A percentile compares a stretch with the other conserved stretches of the same genome.
Evolutionary conservation across 768 basidiomycete genomes (phyloP).

Genomic region (Podaxis sp.): DNA sequence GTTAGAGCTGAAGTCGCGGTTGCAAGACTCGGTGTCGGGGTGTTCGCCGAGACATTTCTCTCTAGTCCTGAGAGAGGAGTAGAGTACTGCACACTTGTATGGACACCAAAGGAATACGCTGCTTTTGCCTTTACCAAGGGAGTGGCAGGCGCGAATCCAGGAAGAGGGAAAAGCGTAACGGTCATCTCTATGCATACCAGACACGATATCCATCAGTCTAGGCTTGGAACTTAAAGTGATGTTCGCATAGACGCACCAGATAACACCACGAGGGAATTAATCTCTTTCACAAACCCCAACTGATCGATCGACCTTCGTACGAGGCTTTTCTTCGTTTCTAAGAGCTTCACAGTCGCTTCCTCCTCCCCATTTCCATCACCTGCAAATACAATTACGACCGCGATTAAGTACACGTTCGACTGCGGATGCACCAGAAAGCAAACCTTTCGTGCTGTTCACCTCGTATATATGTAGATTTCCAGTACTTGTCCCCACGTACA

Average conservation of each 20-base stretch:
- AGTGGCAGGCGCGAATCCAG: constrained; percentile 68
- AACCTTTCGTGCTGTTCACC: constrained; percentile 20
- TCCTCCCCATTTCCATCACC: constrained; percentile 26
- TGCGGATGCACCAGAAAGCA: background rate
- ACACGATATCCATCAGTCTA: background rate
- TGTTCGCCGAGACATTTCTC: constrained; percentile 21
- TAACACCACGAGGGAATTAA: constrained; percentile 82
- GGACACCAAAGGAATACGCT: constrained; percentile 80
- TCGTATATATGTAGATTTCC: constrained; percentile 38
- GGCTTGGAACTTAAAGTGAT: background rate
- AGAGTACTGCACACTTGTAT: constrained; percentile 57
- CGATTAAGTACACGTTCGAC: background rate
- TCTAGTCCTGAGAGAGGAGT: constrained; percentile 26
- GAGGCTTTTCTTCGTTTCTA: constrained; percentile 68
- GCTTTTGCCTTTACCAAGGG: constrained; percentile 74
- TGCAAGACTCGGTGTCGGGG: constrained; percentile 27
- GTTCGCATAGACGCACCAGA: constrained; percentile 57
- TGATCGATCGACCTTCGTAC: constrained; percentile 81
- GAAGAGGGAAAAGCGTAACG: constrained; percentile 75
- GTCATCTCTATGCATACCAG: constrained; percentile 54
- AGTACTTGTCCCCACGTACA: constrained; percentile 37
- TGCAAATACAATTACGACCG: constrained; percentile 18
- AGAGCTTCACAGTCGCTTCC: constrained; percentile 31
- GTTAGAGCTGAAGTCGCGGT: background rate
- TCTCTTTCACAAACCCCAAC: constrained; percentile 79